Conservation (phyloP, 768 basidiomycete genomes). For the Stropharia rugosoannulata region DNA sequence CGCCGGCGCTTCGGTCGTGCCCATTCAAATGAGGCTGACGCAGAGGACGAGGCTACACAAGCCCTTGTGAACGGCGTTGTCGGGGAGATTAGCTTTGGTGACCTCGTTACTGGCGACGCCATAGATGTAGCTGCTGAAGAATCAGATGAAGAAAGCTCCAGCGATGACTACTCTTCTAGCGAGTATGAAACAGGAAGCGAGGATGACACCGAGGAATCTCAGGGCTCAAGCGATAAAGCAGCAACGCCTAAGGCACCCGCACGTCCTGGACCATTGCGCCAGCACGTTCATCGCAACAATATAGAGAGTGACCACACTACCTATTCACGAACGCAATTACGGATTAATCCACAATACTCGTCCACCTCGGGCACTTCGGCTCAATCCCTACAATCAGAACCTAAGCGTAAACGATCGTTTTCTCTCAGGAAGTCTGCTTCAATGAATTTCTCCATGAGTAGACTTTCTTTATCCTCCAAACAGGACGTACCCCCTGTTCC, state of each 20-base stretch:
- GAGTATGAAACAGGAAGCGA: conserved; percentile 38
- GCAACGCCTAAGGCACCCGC: not conserved
- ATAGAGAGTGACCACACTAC: not conserved
- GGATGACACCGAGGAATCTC: conserved; percentile 31
- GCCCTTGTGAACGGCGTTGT: conserved; percentile 81
- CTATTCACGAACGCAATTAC: not conserved
- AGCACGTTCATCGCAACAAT: conserved; percentile 3
- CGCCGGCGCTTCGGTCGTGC: conserved; percentile 78
- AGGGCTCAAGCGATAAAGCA: conserved; percentile 20
- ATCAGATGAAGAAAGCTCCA: conserved; percentile 40
- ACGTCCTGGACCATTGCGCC: not conserved
- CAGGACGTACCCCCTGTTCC: conserved; percentile 39
- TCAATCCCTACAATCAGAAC: conserved; percentile 11
- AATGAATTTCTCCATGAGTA: conserved; percentile 32
- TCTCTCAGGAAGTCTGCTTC: conserved; percentile 50
- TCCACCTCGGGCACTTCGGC: not conserved
- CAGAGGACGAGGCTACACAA: conserved; percentile 82
- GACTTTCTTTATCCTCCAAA: conserved; percentile 20
- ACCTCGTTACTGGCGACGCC: conserved; percentile 74
- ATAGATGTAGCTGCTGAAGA: conserved; percentile 80
- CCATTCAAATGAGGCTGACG: conserved; percentile 53
- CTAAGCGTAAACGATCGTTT: conserved; percentile 34
- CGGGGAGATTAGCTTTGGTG: conserved; percentile 78
- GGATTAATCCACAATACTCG: not conserved
- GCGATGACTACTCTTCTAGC: conserved; percentile 40